Base-by-base conservation (phyloP, 2,329 filamentous ascomycete species). In the Exophiala xenobiotica region DNA sequence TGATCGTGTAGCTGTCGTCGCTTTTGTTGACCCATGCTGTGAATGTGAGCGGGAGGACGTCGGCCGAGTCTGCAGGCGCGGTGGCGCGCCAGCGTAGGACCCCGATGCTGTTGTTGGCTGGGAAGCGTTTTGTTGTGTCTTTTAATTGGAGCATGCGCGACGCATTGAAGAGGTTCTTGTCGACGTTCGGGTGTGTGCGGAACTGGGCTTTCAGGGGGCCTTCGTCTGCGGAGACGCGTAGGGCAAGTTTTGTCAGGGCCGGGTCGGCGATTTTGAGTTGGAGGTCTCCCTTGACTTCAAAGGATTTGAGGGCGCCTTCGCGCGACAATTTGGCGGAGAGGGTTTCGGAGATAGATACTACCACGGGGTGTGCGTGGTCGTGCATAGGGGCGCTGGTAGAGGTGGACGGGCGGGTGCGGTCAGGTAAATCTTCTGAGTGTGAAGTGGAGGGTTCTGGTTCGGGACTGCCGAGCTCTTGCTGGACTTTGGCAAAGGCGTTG, bases 11-110 rank as follows among this genome's bases (percentile, higher is more conserved):
- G 64, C 86, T 90, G 67, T 84, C 83, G 40, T 86, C 82, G 41
- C 88, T 87, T 70, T 91, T 90, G 72, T 96, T 96, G 54, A 95
- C 89, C 93, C 93, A 99, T 29, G 96, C 92, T 2, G 90, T 96
- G 70, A 99, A 97, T 29, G 88, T 93, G 65, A 99, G 93, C 6
- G 93, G 93, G 29, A 95, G 84, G 48, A 91, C 83, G 56, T 83
- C 85, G 27, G 86, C 73, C 62, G 95, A 89, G 61, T 95, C 90
- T 2, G 81, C 78, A 71, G 89, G 90, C 42, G 90, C 87, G 12
- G 85, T 83, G 18, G 89, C 87, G 65, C 90, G 88, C 93, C 93
- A 99, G 68, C 92, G 84, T 67, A 99, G 79, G 35, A 97, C 91
- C 49, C 88, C 90, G 51, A 97, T 92, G 12, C 88, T 84, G 68